Evolutionary conservation across 805 yeast species (phyloP), one percentile per base, ranked within the genome.

Genomic region (Nakazawaea populi): DNA sequence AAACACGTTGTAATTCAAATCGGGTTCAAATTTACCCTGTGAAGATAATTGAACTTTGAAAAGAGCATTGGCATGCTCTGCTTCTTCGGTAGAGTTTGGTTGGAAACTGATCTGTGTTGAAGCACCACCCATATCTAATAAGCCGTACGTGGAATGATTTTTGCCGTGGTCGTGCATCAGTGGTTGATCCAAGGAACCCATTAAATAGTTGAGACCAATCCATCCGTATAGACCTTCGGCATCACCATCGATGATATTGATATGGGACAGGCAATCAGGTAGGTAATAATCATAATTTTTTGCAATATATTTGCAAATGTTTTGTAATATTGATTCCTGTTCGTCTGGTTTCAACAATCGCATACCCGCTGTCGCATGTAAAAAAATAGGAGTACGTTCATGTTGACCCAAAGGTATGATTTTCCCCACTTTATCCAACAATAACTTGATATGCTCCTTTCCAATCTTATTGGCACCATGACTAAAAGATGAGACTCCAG

Each of bases 301-400:
- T 45, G 65, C 65, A 40, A 84, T 62, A 55, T 80, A 82, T 7
- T 59, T 51, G 58, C 90, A 85, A 3, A 79, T 69, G 38, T 67
- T 66, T 12, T 66, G 69, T 51, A 83, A 59, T 18, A 83, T 72
- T 14, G 64, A 63, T 42, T 66, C 67, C 46, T 62, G 68, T 36
- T 77, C 77, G 10, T 71, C 67, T 1, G 83, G 85, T 24, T 73
- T 74, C 41, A 84, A 64, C 11, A 79, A 61, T 42, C 89, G 64
- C 81, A 83, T 75, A 0, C 88, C 88, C 0, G 86, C 89, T 0
- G 89, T 84, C 0, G 87, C 82, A 62, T 84, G 88, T 6, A 85
- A 61, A 56, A 82, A 83, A 0, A 85, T 71, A 0, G 91, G 91
- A 0, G 91, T 85, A 45, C 89, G 60, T 8, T 58, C 58, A 47